These are phyloP conservation scores for Tuber microsphaerosporum DNA, from an alignment of 495 filamentous ascomycete species.

Conservation along the genomic window DNA sequence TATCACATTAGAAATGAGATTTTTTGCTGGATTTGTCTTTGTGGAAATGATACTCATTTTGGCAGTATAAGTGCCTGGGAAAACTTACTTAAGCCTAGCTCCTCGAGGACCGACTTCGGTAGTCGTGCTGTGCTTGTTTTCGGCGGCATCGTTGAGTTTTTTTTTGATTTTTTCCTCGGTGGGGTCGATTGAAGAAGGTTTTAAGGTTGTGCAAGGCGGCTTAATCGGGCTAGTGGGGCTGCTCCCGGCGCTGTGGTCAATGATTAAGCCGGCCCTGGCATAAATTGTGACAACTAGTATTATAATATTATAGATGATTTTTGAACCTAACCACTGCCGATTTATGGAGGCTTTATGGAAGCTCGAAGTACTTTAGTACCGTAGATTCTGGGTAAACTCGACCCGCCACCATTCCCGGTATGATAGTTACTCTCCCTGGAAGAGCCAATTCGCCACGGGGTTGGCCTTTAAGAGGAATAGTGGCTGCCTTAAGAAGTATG, in stretches of 20 bases:
- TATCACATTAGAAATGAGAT: background rate
- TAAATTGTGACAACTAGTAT: too few species aligned
- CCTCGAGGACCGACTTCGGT: constrained; percentile 54
- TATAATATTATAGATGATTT: background rate
- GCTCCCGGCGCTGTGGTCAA: background rate
- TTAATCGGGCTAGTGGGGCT: background rate
- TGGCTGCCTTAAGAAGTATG: too few species aligned
- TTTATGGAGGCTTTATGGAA: background rate
- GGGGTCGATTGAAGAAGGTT: background rate
- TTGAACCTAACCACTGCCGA: background rate
- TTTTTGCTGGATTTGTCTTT: background rate
- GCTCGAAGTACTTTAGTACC: background rate
- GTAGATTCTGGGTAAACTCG: too few species aligned
- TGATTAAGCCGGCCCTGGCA: background rate
- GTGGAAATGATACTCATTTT: background rate
- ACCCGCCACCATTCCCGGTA: too few species aligned
- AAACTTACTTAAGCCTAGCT: constrained; percentile 49
- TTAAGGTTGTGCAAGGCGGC: background rate
- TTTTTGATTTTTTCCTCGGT: constrained; percentile 3
- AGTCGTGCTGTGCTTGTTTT: constrained; percentile 54
- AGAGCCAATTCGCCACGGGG: too few species aligned
- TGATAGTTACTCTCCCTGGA: too few species aligned
- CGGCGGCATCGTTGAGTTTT: constrained; percentile 16
- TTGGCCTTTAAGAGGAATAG: too few species aligned
- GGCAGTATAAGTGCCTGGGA: background rate